Evolutionary conservation across 768 basidiomycete species (phyloP).

Genomic region (Pleurotus tuber-regium): DNA sequence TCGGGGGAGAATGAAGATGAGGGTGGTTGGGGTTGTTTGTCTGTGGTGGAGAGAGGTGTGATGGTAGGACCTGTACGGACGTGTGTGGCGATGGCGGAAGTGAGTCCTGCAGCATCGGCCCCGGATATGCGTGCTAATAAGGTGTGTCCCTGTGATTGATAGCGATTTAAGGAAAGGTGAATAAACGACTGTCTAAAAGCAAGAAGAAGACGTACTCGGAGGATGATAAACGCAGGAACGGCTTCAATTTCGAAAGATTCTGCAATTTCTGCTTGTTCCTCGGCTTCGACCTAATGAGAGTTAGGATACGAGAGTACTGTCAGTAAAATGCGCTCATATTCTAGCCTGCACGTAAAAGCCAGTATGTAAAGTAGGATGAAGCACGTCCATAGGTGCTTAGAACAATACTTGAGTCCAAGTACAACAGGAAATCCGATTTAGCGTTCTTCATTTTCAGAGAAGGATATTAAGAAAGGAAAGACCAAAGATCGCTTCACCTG

Average conservation of each 20-base stretch:
- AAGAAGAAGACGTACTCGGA: constrained; percentile 52
- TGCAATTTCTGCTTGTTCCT: constrained; percentile 75
- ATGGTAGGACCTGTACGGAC: constrained; percentile 28
- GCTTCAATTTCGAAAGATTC: constrained; percentile 91
- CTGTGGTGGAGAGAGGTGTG: constrained; percentile 48
- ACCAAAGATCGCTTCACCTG: too few relatives aligned
- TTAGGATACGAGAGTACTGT: neutral
- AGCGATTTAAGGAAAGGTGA: neutral
- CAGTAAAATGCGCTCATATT: too few relatives aligned
- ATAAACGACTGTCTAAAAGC: constrained; percentile 5
- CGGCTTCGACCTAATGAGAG: constrained; percentile 80
- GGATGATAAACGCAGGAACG: constrained; percentile 82
- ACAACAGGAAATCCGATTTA: neutral
- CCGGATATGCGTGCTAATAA: constrained; percentile 78
- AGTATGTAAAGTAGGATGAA: too few relatives aligned
- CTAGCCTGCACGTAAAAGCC: too few relatives aligned
- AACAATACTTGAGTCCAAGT: neutral
- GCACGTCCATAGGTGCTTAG: neutral
- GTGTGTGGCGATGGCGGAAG: constrained; percentile 58
- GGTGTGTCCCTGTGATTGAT: constrained; percentile 70
- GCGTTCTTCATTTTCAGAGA: neutral
- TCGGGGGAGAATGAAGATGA: constrained; percentile 16
- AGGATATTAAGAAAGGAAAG: too few relatives aligned
- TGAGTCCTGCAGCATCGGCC: constrained; percentile 70
- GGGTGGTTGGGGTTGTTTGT: constrained; percentile 35